Evolutionary conservation across 2,329 filamentous ascomycete genomes (phyloP).

Genomic region (Trichophyton schoenleinii): DNA sequence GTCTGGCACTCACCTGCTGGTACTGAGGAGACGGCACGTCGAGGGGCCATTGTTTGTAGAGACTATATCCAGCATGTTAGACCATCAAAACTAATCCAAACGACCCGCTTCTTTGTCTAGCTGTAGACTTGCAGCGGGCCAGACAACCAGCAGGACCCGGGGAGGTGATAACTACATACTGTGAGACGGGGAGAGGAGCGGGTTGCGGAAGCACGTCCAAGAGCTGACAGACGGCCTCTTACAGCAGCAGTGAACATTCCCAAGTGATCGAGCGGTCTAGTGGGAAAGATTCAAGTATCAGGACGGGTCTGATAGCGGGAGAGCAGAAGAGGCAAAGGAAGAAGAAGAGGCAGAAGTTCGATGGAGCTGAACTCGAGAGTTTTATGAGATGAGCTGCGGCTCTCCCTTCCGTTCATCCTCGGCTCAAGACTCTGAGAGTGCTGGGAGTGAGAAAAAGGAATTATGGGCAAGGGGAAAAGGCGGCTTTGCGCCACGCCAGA

Average conservation of each 20-base stretch:
- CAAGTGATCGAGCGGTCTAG: conserved; percentile 8
- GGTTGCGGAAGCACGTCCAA: conserved; percentile 26
- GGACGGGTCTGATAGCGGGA: conserved; percentile 8
- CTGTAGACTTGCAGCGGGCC: conserved; percentile 7
- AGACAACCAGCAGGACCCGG: background rate
- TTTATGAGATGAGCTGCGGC: background rate
- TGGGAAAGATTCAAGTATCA: conserved; percentile 3
- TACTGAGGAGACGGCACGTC: conserved; percentile 27
- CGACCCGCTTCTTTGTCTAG: background rate
- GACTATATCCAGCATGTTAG: conserved; percentile 17
- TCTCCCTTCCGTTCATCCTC: background rate
- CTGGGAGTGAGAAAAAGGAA: background rate
- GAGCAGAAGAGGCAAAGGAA: conserved; percentile 9
- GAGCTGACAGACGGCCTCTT: conserved; percentile 31
- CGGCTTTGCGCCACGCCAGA: background rate
- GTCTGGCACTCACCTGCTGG: conserved; percentile 30
- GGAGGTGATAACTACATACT: conserved; percentile 15
- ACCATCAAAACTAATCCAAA: background rate
- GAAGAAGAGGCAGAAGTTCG: conserved; percentile 10
- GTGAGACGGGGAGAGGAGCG: conserved; percentile 23
- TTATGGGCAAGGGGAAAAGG: background rate
- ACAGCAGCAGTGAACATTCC: conserved; percentile 34
- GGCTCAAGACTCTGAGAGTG: background rate
- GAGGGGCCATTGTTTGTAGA: conserved; percentile 27
- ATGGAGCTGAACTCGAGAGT: background rate